Base-by-base conservation (phyloP, 2,329 filamentous ascomycete species). In the Talaromyces sp. region DNA sequence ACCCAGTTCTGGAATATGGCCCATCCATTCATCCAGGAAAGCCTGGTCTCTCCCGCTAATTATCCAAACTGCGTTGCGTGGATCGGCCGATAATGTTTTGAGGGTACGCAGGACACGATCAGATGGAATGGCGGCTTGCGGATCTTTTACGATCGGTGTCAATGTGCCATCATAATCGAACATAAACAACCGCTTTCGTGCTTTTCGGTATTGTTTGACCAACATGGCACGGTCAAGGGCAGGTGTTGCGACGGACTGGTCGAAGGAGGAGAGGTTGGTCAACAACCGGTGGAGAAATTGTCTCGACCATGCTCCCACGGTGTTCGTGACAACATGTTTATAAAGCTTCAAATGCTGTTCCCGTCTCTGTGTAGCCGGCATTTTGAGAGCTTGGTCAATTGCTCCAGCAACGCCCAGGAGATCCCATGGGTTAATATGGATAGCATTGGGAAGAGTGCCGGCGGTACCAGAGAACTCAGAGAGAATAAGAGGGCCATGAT, bases 121-220 rank as follows among this genome's bases (percentile, higher is more conserved):
- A 0, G 92, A 93, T 0, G 94, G 94, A 35, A 97, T 86, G 3
- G 94, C 94, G 4, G 91, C 87, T 61, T 88, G 87, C 1, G 94
- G 94, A 66, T 97, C 91, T 63, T 89, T 88, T 50, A 97, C 94
- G 64, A 99, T 97, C 0, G 92, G 90, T 3, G 94, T 97, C 49
- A 99, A 82, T 0, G 94, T 99, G 43, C 94, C 94, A 70, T 99
- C 94, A 67, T 99, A 99, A 75, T 99, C 94, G 69, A 97, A 97
- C 90, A 99, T 93, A 78, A 97, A 96, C 3, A 99, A 80, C 10
- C 94, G 86, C 74, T 89, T 90, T 57, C 83, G 83, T 3, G 91
- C 86, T 35, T 82, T 78, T 55, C 86, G 84, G 73, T 97, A 97
- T 55, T 87, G 86, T 49, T 81, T 77, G 33, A 96, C 78, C 60